Conservation (phyloP, 257 asterid genomes). For the Paraleonurus japonicus region DNA sequence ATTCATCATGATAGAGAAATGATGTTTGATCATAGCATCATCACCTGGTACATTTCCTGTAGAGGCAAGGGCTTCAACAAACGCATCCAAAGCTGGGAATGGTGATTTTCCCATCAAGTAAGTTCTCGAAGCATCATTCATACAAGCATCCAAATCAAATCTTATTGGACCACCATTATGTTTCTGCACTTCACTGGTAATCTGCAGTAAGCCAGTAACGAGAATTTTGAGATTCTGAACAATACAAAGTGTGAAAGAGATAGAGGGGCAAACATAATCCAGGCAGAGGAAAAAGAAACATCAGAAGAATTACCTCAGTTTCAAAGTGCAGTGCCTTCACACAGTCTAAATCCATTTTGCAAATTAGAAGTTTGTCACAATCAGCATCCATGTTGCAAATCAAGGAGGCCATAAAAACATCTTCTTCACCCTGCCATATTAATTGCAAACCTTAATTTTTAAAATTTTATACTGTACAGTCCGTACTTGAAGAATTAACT, state of each 20-base stretch:
- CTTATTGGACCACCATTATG: slow-evolving; percentile 35
- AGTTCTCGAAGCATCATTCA: slow-evolving; percentile 63
- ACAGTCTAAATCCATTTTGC: slow-evolving; percentile 93
- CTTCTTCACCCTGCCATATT: slow-evolving; percentile 67
- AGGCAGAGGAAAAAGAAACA: not conserved
- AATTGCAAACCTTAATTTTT: slow-evolving; percentile 5
- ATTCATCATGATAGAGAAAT: slow-evolving; percentile 10
- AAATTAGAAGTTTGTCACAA: slow-evolving; percentile 74
- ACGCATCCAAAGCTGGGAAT: slow-evolving; percentile 73
- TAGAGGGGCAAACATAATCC: not conserved
- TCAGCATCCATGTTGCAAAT: slow-evolving; percentile 77
- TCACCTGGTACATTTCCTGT: slow-evolving; percentile 77
- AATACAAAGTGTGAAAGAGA: not conserved
- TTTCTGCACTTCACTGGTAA: slow-evolving; percentile 30
- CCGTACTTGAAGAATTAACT: slow-evolving; percentile 4
- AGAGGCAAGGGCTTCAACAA: slow-evolving; percentile 67
- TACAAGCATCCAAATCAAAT: slow-evolving; percentile 44
- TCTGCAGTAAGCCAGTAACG: slow-evolving; percentile 51
- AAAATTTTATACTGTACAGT: not conserved
- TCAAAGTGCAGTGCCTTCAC: slow-evolving; percentile 79
- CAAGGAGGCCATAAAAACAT: slow-evolving; percentile 82
- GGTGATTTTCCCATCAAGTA: slow-evolving; percentile 83
- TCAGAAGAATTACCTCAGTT: slow-evolving; percentile 59
- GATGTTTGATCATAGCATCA: slow-evolving; percentile 3
- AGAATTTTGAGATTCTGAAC: slow-evolving; percentile 17